Evolutionary conservation across 805 yeast genomes (phyloP), one percentile per base, ranked within the genome.

Genomic region (Monosporozyma yasuniensis): DNA sequence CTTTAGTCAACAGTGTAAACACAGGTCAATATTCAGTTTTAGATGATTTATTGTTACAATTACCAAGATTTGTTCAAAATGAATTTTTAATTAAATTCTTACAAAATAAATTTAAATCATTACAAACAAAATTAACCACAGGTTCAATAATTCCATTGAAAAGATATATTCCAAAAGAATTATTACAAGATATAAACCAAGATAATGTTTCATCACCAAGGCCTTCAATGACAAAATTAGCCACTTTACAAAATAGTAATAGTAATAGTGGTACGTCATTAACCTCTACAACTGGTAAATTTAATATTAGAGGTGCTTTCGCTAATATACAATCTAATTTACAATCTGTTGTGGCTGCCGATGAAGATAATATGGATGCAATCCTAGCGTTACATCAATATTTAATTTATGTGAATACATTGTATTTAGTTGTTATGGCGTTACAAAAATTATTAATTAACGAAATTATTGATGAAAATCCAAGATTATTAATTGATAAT

Each of bases 351-450:
- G 65, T 63, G 4, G 58, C 61, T 2, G 65, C 60, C 43, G 66
- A 63, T 28, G 67, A 64, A 21, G 52, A 50, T 9, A 56, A 56
- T 3, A 63, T 58, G 43, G 61, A 61, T 64, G 46, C 62, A 7
- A 58, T 65, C 5, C 47, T 66, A 3, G 74, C 78, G 50, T 64
- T 86, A 14, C 74, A 79, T 30, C 78, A 77, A 14, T 89, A 80
- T 60, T 68, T 88, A 39, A 69, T 86, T 1, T 78, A 83, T 51
- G 69, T 89, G 52, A 90, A 91, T 65, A 82, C 95, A 1, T 71
- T 89, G 4, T 79, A 83, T 10, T 68, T 82, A 42, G 81, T 85
- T 22, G 74, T 77, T 21, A 73, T 70, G 7, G 85, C 87, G 59
- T 71, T 85, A 32, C 63, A 67, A 11, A 79, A 77, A 50, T 66